Conservation (phyloP, 2,329 filamentous ascomycete species). For the Westerdykella aurantiaca region DNA sequence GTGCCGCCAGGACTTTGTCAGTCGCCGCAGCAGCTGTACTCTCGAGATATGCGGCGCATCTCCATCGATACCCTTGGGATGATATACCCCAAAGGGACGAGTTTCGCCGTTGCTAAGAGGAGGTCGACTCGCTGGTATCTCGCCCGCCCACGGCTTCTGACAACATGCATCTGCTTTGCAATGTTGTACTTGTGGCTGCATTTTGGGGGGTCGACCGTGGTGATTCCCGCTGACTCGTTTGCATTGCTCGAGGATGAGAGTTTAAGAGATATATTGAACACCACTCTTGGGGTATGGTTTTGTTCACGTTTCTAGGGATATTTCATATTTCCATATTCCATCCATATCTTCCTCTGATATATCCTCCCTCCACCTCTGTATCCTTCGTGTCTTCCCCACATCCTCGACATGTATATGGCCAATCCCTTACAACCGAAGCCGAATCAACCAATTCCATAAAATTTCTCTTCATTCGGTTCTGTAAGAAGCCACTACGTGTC, state of each 20-base stretch:
- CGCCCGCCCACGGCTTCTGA: slow-evolving; percentile 19
- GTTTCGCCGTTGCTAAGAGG: slow-evolving; percentile 15
- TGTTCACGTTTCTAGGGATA: neutral
- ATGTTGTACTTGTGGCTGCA: slow-evolving; percentile 19
- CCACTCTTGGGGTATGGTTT: slow-evolving; percentile 22
- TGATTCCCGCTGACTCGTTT: slow-evolving; percentile 21
- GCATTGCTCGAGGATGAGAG: slow-evolving; percentile 18
- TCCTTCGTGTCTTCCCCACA: neutral
- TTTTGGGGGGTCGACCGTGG: slow-evolving; percentile 7
- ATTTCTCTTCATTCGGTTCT: too few relatives aligned
- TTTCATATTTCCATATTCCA: slow-evolving; percentile 1
- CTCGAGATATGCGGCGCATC: slow-evolving; percentile 20
- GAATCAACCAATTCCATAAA: too few relatives aligned
- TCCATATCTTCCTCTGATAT: neutral
- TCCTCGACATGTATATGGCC: neutral
- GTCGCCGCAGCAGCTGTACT: neutral
- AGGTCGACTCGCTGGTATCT: slow-evolving; percentile 14
- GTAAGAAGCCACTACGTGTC: too few relatives aligned
- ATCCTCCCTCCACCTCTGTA: neutral
- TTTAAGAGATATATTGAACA: slow-evolving; percentile 22
- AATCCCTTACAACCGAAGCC: neutral
- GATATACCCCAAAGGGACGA: slow-evolving; percentile 13
- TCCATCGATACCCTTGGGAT: slow-evolving; percentile 26
- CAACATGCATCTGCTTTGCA: slow-evolving; percentile 18
- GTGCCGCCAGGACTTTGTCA: slow-evolving; percentile 3